phyloP scores from a whole-genome alignment of 116 monocot genomes.

The Thalassia testudinum region DNA sequence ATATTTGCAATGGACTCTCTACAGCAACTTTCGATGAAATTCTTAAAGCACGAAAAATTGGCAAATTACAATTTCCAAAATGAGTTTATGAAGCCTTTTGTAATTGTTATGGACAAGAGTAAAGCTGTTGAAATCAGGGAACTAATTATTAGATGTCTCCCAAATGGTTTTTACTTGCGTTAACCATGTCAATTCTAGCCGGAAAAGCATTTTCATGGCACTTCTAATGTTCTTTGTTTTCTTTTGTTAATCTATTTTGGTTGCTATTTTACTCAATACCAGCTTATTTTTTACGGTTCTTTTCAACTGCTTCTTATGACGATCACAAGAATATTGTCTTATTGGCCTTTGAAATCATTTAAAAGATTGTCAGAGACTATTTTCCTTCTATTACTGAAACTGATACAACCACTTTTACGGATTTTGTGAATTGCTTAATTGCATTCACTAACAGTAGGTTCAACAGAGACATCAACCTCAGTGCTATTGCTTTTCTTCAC shows the following conservation, averaged over 20 bases:
- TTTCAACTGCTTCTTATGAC: slow-evolving; percentile 91
- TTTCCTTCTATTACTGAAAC: slow-evolving; percentile 94
- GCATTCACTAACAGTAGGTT: slow-evolving; percentile 94
- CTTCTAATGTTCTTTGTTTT: background rate
- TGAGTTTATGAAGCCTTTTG: slow-evolving; percentile 99
- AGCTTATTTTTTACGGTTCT: slow-evolving; percentile 45
- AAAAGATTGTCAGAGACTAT: slow-evolving; percentile 90
- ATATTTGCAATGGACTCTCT: slow-evolving; percentile 99
- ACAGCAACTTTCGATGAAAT: slow-evolving; percentile 95
- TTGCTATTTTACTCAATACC: too few species aligned
- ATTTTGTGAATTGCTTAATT: slow-evolving; percentile 92
- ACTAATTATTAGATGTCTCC: slow-evolving; percentile 92
- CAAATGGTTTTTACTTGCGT: slow-evolving; percentile 95
- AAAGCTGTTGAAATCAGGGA: slow-evolving; percentile 95
- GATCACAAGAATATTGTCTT: slow-evolving; percentile 95
- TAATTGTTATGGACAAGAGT: slow-evolving; percentile 96
- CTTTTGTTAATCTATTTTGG: background rate
- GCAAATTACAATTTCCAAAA: slow-evolving; percentile 98
- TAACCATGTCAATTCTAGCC: slow-evolving; percentile 87
- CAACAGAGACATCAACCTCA: slow-evolving; percentile 88
- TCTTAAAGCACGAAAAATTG: slow-evolving; percentile 88
- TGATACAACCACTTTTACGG: slow-evolving; percentile 77
- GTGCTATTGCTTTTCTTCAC: slow-evolving; percentile 84
- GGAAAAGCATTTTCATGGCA: slow-evolving; percentile 99
- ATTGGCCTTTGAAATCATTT: slow-evolving; percentile 88